A percentile compares a stretch with the other conserved stretches of the same genome.
phyloP scores from a whole-genome alignment of 2,329 filamentous ascomycete genomes.

The Fusarium clavum region DNA sequence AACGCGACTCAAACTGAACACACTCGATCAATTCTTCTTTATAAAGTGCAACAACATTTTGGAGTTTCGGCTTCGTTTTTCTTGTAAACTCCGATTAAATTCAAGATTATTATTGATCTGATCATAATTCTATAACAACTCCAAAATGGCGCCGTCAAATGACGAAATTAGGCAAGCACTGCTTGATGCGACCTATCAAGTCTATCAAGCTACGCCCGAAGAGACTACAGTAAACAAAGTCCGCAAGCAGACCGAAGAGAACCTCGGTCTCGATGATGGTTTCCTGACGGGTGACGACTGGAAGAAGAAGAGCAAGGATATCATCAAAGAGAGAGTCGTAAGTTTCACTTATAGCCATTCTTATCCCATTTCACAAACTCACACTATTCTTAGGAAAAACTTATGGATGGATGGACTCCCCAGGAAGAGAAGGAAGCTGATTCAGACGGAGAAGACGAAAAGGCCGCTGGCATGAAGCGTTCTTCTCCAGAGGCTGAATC shows the following conservation, averaged over 20 bases:
- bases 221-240: slow-evolving; percentile 67
- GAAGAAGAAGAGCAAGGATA: slow-evolving; percentile 68
- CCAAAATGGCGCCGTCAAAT: slow-evolving; percentile 56
- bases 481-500: slow-evolving; percentile 50
- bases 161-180: slow-evolving; percentile 60
- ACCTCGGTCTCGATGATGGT: slow-evolving; percentile 60
- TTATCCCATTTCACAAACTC: background rate
- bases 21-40: slow-evolving; percentile 5
- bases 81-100: background rate
- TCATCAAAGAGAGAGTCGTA: slow-evolving; percentile 69
- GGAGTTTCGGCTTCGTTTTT: background rate
- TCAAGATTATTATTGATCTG: background rate
- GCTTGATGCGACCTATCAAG: slow-evolving; percentile 57
- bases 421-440: slow-evolving; percentile 43
- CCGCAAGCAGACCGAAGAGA: slow-evolving; percentile 63
- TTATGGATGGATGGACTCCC: slow-evolving; percentile 53
- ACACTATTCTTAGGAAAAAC: slow-evolving; percentile 48
- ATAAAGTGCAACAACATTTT: slow-evolving; percentile 1
- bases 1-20: slow-evolving; percentile 37
- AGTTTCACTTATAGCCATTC: slow-evolving; percentile 41
- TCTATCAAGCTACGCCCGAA: slow-evolving; percentile 60
- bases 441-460: slow-evolving; percentile 42
- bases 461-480: slow-evolving; percentile 50
- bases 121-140: background rate
- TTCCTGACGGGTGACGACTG: slow-evolving; percentile 64